phyloP scores from a whole-genome alignment of 2,329 filamentous ascomycete species.

The Pseudogymnoascus sp. region DNA sequence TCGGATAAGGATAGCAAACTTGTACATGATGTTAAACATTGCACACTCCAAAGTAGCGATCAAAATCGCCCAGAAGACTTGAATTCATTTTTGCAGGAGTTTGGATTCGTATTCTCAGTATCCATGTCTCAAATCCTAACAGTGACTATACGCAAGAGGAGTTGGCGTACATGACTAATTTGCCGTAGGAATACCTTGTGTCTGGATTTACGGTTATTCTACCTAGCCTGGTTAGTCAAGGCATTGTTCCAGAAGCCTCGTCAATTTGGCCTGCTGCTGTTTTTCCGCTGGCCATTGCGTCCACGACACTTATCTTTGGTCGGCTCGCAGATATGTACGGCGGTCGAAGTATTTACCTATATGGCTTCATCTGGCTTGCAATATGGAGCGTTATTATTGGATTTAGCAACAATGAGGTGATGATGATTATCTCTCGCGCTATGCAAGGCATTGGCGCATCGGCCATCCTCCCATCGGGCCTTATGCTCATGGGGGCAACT shows the following conservation, averaged over 20 bases:
- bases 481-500: slow-evolving; percentile 53
- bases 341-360: slow-evolving; percentile 48
- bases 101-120: too few relatives aligned
- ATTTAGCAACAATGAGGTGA: slow-evolving; percentile 57
- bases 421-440: slow-evolving; percentile 64
- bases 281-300: slow-evolving; percentile 5
- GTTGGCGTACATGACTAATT: too few relatives aligned
- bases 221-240: background rate
- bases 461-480: slow-evolving; percentile 58
- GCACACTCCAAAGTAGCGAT: too few relatives aligned
- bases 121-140: too few relatives aligned
- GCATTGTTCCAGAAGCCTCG: slow-evolving; percentile 6
- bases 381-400: slow-evolving; percentile 60
- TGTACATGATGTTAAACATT: too few relatives aligned
- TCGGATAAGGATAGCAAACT: too few relatives aligned
- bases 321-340: slow-evolving; percentile 53
- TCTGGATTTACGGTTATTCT: slow-evolving; percentile 12
- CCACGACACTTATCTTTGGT: slow-evolving; percentile 35
- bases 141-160: too few relatives aligned
- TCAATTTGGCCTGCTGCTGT: slow-evolving; percentile 9
- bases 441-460: slow-evolving; percentile 64
- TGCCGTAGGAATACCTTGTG: slow-evolving; percentile 11
- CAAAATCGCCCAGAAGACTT: too few relatives aligned
- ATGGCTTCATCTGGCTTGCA: slow-evolving; percentile 53
- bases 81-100: too few relatives aligned